Base-by-base conservation (phyloP, 805 yeast genomes). In the Candida verbasci region DNA sequence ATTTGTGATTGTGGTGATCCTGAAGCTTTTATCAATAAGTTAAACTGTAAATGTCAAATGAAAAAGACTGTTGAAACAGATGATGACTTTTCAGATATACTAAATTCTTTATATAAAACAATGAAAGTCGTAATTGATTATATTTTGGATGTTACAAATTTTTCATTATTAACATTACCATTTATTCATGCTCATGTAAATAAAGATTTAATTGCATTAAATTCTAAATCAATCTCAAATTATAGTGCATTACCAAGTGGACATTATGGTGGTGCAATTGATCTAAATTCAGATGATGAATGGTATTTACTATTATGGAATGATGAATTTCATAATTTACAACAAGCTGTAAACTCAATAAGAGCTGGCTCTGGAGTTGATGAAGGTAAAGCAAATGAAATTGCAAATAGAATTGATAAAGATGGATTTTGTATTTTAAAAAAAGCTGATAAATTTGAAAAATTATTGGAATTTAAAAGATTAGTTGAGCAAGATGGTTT, bases 1-100 rank as follows among this genome's bases (percentile, higher is more conserved):
- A 75, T 80, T 20, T 82, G 88, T 55, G 88, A 82, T 47, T 82
- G 88, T 61, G 87, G 87, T 7, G 88, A 82, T 51, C 62, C 61
- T 4, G 76, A 74, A 38, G 85, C 87, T 4, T 84, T 86, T 77
- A 66, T 65, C 9, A 49, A 34, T 3, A 57, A 59, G 6, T 55
- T 84, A 28, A 62, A 74, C 43, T 84, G 93, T 55, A 67, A 65
- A 17, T 62, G 70, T 37, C 55, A 49, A 23, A 23, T 16, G 10
- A 11, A 16, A 8, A 41, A 17, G 25, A 20, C 14, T 31, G 17
- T 27, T 17, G 15, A 43, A 45, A 37, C 15, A 23, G 31, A 29
- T 8, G 27, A 46, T 6, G 41, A 37, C 31, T 41, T 49, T 11
- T 31, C 34, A 11, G 46, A 39, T 2, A 49, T 62, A 12, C 29